Percentiles rank a stretch among this genome's conserved stretches.
These are phyloP conservation scores for Gossypium gossypioides DNA, from an alignment of 441 rosid genomes.

Conservation along the genomic window DNA sequence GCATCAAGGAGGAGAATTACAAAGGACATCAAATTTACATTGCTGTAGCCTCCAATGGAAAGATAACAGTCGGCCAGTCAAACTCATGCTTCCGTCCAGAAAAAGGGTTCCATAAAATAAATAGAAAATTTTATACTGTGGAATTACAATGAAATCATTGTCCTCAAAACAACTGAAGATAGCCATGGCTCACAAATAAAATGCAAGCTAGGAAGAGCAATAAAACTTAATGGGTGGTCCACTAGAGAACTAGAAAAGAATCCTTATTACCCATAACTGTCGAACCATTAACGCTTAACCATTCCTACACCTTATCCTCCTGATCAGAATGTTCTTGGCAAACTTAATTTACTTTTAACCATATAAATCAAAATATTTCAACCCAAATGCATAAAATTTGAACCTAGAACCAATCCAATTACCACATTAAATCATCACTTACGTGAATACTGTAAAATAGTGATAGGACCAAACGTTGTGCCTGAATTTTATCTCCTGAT, in stretches of 20 bases:
- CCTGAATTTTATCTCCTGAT: conserved; percentile 81
- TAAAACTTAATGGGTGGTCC: background rate
- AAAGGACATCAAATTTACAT: background rate
- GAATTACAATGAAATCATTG: background rate
- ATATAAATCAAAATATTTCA: background rate
- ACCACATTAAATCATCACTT: conserved; percentile 29
- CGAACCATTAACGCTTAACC: background rate
- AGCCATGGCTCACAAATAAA: background rate
- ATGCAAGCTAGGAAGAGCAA: background rate
- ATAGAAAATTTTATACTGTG: background rate
- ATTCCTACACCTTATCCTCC: background rate
- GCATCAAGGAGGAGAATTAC: background rate
- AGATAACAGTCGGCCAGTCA: background rate
- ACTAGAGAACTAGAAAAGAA: background rate
- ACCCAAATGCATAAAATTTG: conserved; percentile 4
- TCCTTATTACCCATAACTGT: background rate
- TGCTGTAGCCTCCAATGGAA: background rate
- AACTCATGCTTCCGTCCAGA: background rate
- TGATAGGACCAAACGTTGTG: conserved; percentile 85
- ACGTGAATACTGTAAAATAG: conserved; percentile 82
- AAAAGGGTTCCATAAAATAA: background rate
- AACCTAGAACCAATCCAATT: background rate
- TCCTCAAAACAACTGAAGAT: background rate
- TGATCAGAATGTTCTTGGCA: background rate
- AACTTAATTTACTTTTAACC: background rate